Evolutionary conservation across 768 basidiomycete species (phyloP), one percentile per base, ranked within the genome.

Genomic region (Hericium coralloides): DNA sequence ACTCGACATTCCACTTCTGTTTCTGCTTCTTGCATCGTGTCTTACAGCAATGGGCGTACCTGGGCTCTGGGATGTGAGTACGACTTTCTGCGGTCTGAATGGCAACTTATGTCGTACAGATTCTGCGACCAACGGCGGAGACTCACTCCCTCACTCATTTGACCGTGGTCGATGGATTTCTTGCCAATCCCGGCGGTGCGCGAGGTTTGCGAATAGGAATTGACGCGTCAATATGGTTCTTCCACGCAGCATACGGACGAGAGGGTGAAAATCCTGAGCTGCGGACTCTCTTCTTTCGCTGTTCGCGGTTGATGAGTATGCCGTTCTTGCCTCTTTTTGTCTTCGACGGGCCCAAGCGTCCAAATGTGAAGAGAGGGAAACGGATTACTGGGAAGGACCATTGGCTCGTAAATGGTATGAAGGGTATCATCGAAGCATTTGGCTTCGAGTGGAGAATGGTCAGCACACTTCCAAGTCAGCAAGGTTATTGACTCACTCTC

Each of bases 271-370:
- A 94, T 58, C 92, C 92, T 8, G 88, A 91, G 55, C 75, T 94
- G 9, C 76, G 92, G 25, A 93, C 89, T 0, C 73, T 89, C 6
- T 87, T 94, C 74, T 95, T 92, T 69, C 87, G 89, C 48, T 92
- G 91, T 68, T 83, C 85, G 39, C 82, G 81, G 22, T 79, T 97
- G 2, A 81, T 90, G 69, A 80, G 78, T 55, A 78, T 84, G 5
- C 92, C 93, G 0, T 83, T 95, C 61, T 77, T 93, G 12, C 92
- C 92, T 0, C 78, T 97, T 12, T 95, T 95, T 68, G 89, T 95
- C 4, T 97, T 95, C 66, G 92, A 97, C 69, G 93, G 93, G 0
- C 89, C 89, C 0, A 80, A 84, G 59, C 80, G 94, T 59, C 93
- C 93, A 3, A 79, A 81, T 20, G 69, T 87, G 61, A 97, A 97